Evolutionary conservation across 2,329 filamentous ascomycete genomes (phyloP), one percentile per base, ranked within the genome.

Genomic region (Penicillium capsulatum): DNA sequence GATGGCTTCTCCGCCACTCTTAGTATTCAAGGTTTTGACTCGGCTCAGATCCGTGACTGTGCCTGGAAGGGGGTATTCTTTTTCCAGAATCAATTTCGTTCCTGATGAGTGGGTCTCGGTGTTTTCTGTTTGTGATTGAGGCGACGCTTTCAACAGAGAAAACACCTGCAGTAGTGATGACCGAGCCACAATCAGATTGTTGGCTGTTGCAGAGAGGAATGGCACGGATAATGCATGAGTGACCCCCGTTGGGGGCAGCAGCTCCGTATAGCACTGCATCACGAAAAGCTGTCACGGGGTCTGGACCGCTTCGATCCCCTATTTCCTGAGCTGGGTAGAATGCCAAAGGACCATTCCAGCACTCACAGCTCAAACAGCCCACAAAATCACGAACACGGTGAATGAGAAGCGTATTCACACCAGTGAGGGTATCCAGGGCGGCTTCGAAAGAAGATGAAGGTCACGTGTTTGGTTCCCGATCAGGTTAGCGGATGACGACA

Each of bases 261-360:
- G 76, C 76, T 98, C 92, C 61, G 88, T 90, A 71, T 97, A 97
- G 75, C 88, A 94, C 79, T 97, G 91, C 91, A 97, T 97, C 44
- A 43, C 32, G 33, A 32, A 15, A 19, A 24, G 20, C 31, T 15
- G 28, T 34, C 33, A 28, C 34, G 31, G 34, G 15, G 14, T 17
- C 35, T 31, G 26, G 20, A 46, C 31, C 39, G 17, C 15, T 37
- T 37, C 29, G 13, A 32, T 38, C 19, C 24, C 16, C 19, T 24
- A 27, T 16, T 32, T 17, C 11, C n/a, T 6, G 26, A n/a, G 26
- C 6, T 6, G 4, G 9, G 11, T 7, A 28, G 9, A 14, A 28
- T n/a, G 10, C 4, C 10, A 4, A 11, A 14, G 4, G 26, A 11
- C 9, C 26, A 28, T 28, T 28, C 6, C 26, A 11, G 26, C 26